Percentiles rank a stretch among this genome's conserved stretches.
Evolutionary conservation across 1,284 basidiomycete species (phyloP).

Genomic region (Rhizopogon hawkerae): DNA sequence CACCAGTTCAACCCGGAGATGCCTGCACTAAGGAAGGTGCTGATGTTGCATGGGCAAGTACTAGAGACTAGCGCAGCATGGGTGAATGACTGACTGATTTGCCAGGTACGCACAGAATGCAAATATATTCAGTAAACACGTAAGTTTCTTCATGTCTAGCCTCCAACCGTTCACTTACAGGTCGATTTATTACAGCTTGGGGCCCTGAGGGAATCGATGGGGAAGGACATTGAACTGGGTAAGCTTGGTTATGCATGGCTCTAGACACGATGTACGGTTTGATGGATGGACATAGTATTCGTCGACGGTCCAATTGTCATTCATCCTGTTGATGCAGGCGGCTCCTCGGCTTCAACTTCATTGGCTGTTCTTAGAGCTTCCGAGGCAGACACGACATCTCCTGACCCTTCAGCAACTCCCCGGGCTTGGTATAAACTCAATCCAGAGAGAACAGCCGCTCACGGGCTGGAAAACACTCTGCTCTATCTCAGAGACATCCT

Average conservation of each 20-base stretch:
- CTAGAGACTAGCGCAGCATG: not conserved
- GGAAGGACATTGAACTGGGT: slow-evolving; percentile 67
- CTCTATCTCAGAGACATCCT: slow-evolving; percentile 19
- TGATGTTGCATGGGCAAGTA: slow-evolving; percentile 27
- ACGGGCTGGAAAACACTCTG: slow-evolving; percentile 57
- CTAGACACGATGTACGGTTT: not conserved
- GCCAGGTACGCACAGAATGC: slow-evolving; percentile 77
- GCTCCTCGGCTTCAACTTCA: slow-evolving; percentile 25
- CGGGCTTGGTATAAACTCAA: slow-evolving; percentile 74
- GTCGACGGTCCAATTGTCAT: slow-evolving; percentile 72
- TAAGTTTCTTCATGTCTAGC: slow-evolving; percentile 27
- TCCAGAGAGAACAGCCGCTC: slow-evolving; percentile 39
- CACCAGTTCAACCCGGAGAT: slow-evolving; percentile 5
- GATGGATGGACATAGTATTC: slow-evolving; percentile 49
- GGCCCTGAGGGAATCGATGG: slow-evolving; percentile 63
- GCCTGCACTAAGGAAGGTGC: slow-evolving; percentile 20
- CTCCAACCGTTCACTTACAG: slow-evolving; percentile 5
- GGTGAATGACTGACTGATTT: not conserved
- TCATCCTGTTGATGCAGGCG: slow-evolving; percentile 62
- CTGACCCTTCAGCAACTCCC: slow-evolving; percentile 57
- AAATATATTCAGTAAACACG: slow-evolving; percentile 72
- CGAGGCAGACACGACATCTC: slow-evolving; percentile 39
- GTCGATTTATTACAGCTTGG: slow-evolving; percentile 43
- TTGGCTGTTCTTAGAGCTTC: slow-evolving; percentile 47
- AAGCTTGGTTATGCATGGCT: slow-evolving; percentile 8